Conservation (phyloP, 352 stramenopile genomes). For the Phytopythium montanum region DNA sequence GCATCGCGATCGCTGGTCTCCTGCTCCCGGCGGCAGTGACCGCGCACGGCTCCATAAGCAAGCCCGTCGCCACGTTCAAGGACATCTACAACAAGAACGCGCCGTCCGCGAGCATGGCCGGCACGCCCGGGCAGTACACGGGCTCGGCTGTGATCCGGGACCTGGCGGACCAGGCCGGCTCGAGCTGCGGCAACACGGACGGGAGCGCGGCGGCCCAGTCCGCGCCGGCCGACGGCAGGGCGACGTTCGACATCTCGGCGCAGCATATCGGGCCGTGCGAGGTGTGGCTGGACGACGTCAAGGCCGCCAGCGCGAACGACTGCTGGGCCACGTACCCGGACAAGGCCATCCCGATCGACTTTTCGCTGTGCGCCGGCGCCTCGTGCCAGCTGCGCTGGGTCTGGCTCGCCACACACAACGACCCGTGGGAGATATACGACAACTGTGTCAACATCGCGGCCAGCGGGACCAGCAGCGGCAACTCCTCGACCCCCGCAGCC, state of each 20-base stretch:
- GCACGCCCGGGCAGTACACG: slow-evolving; percentile 25
- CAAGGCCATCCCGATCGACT: slow-evolving; percentile 31
- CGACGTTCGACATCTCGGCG: slow-evolving; percentile 27
- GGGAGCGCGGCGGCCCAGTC: slow-evolving; percentile 17
- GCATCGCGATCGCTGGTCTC: neutral
- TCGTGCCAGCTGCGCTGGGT: slow-evolving; percentile 36
- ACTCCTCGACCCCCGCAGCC: slow-evolving; percentile 3
- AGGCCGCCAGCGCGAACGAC: slow-evolving; percentile 24
- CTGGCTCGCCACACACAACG: slow-evolving; percentile 45
- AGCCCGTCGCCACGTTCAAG: slow-evolving; percentile 15
- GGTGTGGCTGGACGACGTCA: slow-evolving; percentile 34
- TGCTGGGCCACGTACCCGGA: slow-evolving; percentile 30
- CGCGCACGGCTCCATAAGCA: slow-evolving; percentile 21
- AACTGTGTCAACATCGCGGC: slow-evolving; percentile 29
- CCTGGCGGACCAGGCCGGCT: slow-evolving; percentile 23
- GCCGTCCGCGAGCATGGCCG: slow-evolving; percentile 16
- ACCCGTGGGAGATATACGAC: slow-evolving; percentile 41
- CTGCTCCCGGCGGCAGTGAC: slow-evolving; percentile 7
- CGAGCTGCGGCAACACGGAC: slow-evolving; percentile 35
- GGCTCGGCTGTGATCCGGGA: slow-evolving; percentile 23
- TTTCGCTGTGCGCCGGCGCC: slow-evolving; percentile 21
- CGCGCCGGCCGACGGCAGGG: slow-evolving; percentile 16
- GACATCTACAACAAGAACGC: slow-evolving; percentile 32
- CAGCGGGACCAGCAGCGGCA: slow-evolving; percentile 1
- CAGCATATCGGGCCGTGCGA: slow-evolving; percentile 41